phyloP scores from a whole-genome alignment of 805 yeast genomes.

The Kodamaea neixiangensis region DNA sequence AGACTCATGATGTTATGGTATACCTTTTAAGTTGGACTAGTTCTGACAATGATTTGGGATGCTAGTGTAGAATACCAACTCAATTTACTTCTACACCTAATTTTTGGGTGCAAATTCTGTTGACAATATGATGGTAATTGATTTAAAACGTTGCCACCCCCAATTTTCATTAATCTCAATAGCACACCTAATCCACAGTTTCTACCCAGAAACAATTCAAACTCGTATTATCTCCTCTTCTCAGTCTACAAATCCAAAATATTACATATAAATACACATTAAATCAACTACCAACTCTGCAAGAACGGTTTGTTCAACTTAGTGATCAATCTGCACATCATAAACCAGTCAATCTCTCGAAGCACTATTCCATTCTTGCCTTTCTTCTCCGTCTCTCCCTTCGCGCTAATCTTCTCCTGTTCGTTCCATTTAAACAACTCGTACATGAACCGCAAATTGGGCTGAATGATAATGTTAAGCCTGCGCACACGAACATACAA shows the following conservation, averaged over 20 bases:
- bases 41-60: too few relatives aligned
- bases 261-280: conserved; percentile 7
- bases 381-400: conserved; percentile 9
- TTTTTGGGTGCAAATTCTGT: too few relatives aligned
- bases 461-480: conserved; percentile 90
- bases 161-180: too few relatives aligned
- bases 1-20: too few relatives aligned
- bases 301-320: conserved; percentile 71
- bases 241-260: not conserved
- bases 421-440: conserved; percentile 69
- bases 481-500: conserved; percentile 86
- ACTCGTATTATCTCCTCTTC: not conserved
- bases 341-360: conserved; percentile 85
- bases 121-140: too few relatives aligned
- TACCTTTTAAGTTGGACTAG: too few relatives aligned
- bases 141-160: too few relatives aligned
- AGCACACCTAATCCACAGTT: too few relatives aligned
- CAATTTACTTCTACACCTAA: too few relatives aligned
- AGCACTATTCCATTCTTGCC: conserved; percentile 16
- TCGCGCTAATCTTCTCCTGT: conserved; percentile 19
- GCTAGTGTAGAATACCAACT: too few relatives aligned
- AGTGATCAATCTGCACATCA: conserved; percentile 80
- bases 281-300: conserved; percentile 15
- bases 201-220: too few relatives aligned
- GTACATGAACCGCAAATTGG: conserved; percentile 88